Evolutionary conservation across 2,329 filamentous ascomycete species (phyloP).

Genomic region (Fusarium nanum): DNA sequence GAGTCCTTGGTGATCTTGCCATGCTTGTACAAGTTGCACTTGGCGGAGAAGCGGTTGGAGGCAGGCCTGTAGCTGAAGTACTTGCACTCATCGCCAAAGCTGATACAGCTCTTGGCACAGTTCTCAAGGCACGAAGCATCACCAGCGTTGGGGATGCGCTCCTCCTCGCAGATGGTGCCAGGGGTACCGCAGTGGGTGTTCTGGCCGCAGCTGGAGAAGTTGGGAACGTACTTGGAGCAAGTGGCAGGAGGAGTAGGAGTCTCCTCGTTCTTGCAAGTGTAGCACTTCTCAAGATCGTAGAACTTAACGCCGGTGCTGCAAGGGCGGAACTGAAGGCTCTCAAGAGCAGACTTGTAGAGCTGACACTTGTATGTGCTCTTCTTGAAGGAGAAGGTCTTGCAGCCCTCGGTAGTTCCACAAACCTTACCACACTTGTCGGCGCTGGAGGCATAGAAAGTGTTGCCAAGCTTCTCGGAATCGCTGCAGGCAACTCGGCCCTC

Average conservation of each 20-base stretch:
- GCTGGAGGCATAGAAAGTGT: neutral
- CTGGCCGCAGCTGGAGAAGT: conserved; percentile 15
- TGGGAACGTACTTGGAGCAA: conserved; percentile 28
- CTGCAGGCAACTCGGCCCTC: conserved; percentile 20
- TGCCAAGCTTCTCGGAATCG: conserved; percentile 16
- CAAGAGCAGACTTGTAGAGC: neutral
- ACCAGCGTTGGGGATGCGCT: neutral
- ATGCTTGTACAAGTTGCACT: conserved; percentile 32
- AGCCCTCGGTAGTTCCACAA: conserved; percentile 13
- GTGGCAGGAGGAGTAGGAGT: conserved; percentile 8
- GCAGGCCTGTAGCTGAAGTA: conserved; percentile 27
- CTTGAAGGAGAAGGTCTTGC: conserved; percentile 25
- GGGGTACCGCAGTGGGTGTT: conserved; percentile 22
- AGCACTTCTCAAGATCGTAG: conserved; percentile 31
- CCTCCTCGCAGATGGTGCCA: conserved; percentile 24
- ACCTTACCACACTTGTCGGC: conserved; percentile 10
- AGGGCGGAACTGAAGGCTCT: conserved; percentile 9
- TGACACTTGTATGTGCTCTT: conserved; percentile 10
- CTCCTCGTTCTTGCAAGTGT: conserved; percentile 3
- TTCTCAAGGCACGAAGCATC: conserved; percentile 27
- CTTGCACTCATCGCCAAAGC: conserved; percentile 13
- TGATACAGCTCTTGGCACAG: conserved; percentile 39
- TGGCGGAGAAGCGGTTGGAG: neutral
- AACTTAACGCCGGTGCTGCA: conserved; percentile 26
- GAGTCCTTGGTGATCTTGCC: conserved; percentile 14